These are phyloP conservation scores for Gentiana macrophylla DNA, from an alignment of 257 asterid genomes.

Conservation along the genomic window DNA sequence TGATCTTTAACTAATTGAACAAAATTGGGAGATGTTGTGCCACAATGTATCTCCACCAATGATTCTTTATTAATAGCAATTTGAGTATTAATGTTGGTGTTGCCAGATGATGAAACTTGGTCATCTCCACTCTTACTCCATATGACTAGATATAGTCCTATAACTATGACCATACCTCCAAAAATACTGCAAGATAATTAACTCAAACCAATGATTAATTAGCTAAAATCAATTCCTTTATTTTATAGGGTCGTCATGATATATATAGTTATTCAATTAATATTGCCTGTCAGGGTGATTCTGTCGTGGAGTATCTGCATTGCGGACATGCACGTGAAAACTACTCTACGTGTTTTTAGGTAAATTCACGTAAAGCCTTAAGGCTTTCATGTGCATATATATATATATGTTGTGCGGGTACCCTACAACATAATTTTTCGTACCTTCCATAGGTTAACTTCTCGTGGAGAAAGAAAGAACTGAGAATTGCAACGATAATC, in stretches of 20 bases:
- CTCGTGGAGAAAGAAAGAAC: constrained; percentile 71
- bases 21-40: not conserved
- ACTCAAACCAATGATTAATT: no score
- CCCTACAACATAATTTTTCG: constrained; percentile 1
- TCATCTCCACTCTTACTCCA: constrained; percentile 85
- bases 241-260: no score
- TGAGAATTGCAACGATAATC: constrained; percentile 75
- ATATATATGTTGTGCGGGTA: constrained; percentile 3
- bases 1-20: not conserved
- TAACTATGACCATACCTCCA: constrained; percentile 68
- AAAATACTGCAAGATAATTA: constrained; percentile 33
- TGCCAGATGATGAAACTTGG: constrained; percentile 16
- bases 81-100: no score
- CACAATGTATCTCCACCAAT: not conserved
- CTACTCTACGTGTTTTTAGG: no score
- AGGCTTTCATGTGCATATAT: no score
- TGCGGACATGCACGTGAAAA: no score
- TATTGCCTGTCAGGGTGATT: no score
- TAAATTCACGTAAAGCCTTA: no score
- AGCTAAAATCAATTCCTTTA: no score
- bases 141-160: constrained; percentile 77
- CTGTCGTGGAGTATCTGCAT: no score
- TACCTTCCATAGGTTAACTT: constrained; percentile 82
- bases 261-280: no score
- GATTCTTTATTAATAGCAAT: no score